These are phyloP conservation scores for Backusella parvicylindrica DNA, from an alignment of 192 early-diverging fungal genomes.

Conservation along the genomic window DNA sequence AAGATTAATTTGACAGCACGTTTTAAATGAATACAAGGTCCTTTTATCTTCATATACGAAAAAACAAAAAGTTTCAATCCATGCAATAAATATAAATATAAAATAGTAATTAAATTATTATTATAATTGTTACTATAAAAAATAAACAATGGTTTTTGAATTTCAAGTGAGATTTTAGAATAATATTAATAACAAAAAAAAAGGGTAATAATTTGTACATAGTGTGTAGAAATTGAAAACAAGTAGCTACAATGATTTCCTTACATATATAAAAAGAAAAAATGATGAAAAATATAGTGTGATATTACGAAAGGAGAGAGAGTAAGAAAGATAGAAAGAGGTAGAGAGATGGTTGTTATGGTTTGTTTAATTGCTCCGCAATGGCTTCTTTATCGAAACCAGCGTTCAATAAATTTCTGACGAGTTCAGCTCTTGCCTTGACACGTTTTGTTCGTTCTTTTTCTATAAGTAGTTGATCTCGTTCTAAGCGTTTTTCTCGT, in stretches of 20 bases:
- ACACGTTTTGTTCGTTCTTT: constrained; percentile 24
- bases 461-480: constrained; percentile 24
- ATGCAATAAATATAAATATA: neutral
- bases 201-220: neutral
- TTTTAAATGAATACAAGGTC: neutral
- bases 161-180: neutral
- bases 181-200: neutral
- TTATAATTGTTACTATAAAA: neutral
- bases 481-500: constrained; percentile 23
- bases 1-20: neutral
- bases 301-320: constrained; percentile 2
- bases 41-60: neutral
- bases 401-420: constrained; percentile 27
- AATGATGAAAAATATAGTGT: neutral
- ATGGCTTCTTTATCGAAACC: constrained; percentile 28
- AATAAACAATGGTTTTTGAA: neutral
- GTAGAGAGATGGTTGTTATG: neutral
- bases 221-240: constrained; percentile 1
- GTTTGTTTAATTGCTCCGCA: constrained; percentile 14
- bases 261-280: neutral
- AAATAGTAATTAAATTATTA: neutral
- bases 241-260: neutral
- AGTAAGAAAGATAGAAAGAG: neutral
- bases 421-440: constrained; percentile 30
- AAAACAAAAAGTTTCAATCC: neutral